Evolutionary conservation across 768 basidiomycete species (phyloP).

Genomic region (Trametes cingulata): DNA sequence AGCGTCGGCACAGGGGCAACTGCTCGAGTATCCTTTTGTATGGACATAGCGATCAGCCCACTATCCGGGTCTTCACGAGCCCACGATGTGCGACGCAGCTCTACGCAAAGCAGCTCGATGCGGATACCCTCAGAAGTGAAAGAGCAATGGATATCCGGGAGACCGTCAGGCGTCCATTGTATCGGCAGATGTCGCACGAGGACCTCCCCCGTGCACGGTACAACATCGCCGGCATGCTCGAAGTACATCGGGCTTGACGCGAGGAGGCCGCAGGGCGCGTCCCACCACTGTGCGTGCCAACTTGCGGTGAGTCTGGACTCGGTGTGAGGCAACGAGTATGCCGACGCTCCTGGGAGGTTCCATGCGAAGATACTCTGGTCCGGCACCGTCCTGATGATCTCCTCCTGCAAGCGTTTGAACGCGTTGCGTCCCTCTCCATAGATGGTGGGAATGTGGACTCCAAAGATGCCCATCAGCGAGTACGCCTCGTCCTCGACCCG

Average conservation of each 20-base stretch:
- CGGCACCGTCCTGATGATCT: neutral
- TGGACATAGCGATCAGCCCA: too few species aligned
- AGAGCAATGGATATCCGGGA: neutral
- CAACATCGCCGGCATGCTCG: neutral
- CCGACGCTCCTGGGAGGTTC: neutral
- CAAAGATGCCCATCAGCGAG: slow-evolving; percentile 1
- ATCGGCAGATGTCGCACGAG: too few species aligned
- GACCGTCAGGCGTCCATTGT: too few species aligned
- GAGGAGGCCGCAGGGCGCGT: neutral
- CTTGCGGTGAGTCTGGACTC: too few species aligned
- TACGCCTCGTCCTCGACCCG: slow-evolving; percentile 1
- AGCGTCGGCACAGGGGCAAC: too few species aligned
- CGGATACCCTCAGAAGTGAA: neutral
- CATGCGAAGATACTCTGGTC: neutral
- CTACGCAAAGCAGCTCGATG: neutral
- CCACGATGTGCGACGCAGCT: too few species aligned
- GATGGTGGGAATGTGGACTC: neutral
- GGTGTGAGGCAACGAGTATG: too few species aligned
- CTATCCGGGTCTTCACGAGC: too few species aligned
- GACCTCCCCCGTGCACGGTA: too few species aligned
- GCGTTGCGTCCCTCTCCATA: neutral
- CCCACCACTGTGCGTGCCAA: too few species aligned
- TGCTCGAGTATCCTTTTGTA: too few species aligned
- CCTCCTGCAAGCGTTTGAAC: neutral
- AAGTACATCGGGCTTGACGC: neutral